Conservation (phyloP, 2,329 filamentous ascomycete species). For the Venturia carpophila region DNA sequence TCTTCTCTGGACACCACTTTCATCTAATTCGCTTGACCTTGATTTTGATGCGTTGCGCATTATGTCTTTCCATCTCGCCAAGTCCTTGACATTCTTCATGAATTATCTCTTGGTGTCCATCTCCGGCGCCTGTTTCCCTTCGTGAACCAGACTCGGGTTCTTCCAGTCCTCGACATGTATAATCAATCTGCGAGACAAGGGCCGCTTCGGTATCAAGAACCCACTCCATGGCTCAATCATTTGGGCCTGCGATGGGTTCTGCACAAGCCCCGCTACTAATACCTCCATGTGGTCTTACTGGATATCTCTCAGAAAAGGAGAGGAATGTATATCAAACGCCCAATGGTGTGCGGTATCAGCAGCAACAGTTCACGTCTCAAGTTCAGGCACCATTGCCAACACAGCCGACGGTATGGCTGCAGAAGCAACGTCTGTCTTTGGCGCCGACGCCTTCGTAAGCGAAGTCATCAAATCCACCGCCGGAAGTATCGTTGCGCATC, state of each 20-base stretch:
- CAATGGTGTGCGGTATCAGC: not conserved
- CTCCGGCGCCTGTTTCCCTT: not conserved
- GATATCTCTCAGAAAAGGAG: not conserved
- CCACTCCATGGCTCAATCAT: not conserved
- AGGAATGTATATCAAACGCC: not conserved
- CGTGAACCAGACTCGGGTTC: not conserved
- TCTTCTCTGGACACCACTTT: not conserved
- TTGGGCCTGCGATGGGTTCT: not conserved
- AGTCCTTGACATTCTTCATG: not conserved
- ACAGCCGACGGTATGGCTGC: not conserved
- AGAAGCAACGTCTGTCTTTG: conserved; percentile 2
- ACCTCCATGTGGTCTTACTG: not conserved
- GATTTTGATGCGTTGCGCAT: not conserved
- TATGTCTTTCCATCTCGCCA: not conserved
- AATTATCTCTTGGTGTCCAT: not conserved
- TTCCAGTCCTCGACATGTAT: not conserved
- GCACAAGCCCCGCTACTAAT: not conserved
- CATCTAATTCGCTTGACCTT: not conserved
- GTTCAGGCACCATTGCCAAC: not conserved
- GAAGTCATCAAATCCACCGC: conserved; percentile 21
- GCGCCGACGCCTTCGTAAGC: conserved; percentile 22
- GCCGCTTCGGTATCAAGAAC: not conserved
- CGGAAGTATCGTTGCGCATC: not conserved
- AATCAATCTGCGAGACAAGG: not conserved
- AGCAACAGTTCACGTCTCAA: not conserved